phyloP scores from a whole-genome alignment of 2,329 filamentous ascomycete genomes.

The Sphaerulina vaccinii region DNA sequence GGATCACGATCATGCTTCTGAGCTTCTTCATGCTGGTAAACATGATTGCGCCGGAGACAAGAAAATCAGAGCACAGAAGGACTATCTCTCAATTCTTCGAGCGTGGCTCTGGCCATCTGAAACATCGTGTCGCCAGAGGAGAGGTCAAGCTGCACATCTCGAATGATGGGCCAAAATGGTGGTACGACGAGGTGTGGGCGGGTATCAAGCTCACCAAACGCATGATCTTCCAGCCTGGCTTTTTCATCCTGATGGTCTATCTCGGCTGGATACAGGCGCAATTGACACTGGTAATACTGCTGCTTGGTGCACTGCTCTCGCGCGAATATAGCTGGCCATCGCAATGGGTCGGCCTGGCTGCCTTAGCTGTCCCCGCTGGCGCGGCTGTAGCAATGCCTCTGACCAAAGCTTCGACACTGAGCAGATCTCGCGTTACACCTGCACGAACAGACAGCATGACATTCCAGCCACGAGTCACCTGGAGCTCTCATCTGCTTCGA shows the following conservation, averaged over 20 bases:
- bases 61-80: conserved; percentile 66
- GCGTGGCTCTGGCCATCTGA: conserved; percentile 44
- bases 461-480: conserved; percentile 60
- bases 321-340: conserved; percentile 64
- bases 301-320: conserved; percentile 69
- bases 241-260: conserved; percentile 70
- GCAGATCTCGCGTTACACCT: conserved; percentile 59
- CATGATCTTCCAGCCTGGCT: conserved; percentile 74
- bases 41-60: conserved; percentile 68
- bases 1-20: conserved; percentile 67
- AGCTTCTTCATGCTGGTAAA: conserved; percentile 67
- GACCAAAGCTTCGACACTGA: conserved; percentile 69
- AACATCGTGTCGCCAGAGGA: conserved; percentile 62
- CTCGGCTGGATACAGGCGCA: conserved; percentile 77
- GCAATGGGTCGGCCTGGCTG: conserved; percentile 64
- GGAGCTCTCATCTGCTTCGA: conserved; percentile 71
- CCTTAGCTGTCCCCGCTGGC: conserved; percentile 65
- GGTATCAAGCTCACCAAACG: conserved; percentile 64
- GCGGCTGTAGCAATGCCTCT: conserved; percentile 70
- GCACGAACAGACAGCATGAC: conserved; percentile 67
- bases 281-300: conserved; percentile 68
- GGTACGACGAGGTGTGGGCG: conserved; percentile 73
- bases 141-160: conserved; percentile 75
- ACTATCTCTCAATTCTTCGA: conserved; percentile 65
- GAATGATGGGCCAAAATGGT: conserved; percentile 70